phyloP scores from a whole-genome alignment of 176 grass and related monocot genomes.

The Olyra latifolia region DNA sequence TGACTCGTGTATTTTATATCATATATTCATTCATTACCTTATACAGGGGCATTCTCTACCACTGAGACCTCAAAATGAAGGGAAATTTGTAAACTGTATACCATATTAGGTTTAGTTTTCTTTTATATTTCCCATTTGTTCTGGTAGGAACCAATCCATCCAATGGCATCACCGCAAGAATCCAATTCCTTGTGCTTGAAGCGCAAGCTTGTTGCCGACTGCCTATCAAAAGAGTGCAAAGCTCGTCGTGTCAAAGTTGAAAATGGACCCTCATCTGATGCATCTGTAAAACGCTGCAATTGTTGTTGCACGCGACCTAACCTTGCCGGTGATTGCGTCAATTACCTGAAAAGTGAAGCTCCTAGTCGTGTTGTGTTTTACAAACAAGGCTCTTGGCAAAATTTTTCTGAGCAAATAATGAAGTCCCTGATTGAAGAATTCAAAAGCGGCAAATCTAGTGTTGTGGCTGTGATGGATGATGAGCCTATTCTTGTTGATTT shows the following conservation, averaged over 20 bases:
- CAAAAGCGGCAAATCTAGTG: slow-evolving; percentile 51
- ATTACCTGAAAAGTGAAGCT: slow-evolving; percentile 60
- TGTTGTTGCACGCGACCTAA: slow-evolving; percentile 65
- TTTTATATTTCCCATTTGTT: slow-evolving; percentile 38
- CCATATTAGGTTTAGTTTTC: slow-evolving; percentile 43
- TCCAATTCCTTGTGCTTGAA: slow-evolving; percentile 55
- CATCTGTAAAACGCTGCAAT: slow-evolving; percentile 48
- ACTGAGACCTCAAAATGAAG: slow-evolving; percentile 39
- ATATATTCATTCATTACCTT: slow-evolving; percentile 43
- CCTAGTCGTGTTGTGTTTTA: slow-evolving; percentile 67
- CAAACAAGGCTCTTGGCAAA: slow-evolving; percentile 55
- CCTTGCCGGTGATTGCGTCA: slow-evolving; percentile 68
- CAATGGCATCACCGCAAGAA: slow-evolving; percentile 49
- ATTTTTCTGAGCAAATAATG: slow-evolving; percentile 58
- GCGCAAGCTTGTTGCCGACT: slow-evolving; percentile 61
- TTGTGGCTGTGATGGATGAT: slow-evolving; percentile 45
- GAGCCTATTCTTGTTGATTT: slow-evolving; percentile 65
- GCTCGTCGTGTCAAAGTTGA: slow-evolving; percentile 31
- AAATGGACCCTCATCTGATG: slow-evolving; percentile 37
- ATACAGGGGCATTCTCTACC: slow-evolving; percentile 47
- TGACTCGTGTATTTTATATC: slow-evolving; percentile 27
- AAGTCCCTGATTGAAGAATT: slow-evolving; percentile 60
- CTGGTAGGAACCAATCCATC: slow-evolving; percentile 28
- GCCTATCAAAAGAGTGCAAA: slow-evolving; percentile 54
- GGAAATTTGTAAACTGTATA: slow-evolving; percentile 52